Evolutionary conservation across 306 rosid genomes (phyloP), one percentile per base, ranked within the genome.

Genomic region (Acmispon strigosus): DNA sequence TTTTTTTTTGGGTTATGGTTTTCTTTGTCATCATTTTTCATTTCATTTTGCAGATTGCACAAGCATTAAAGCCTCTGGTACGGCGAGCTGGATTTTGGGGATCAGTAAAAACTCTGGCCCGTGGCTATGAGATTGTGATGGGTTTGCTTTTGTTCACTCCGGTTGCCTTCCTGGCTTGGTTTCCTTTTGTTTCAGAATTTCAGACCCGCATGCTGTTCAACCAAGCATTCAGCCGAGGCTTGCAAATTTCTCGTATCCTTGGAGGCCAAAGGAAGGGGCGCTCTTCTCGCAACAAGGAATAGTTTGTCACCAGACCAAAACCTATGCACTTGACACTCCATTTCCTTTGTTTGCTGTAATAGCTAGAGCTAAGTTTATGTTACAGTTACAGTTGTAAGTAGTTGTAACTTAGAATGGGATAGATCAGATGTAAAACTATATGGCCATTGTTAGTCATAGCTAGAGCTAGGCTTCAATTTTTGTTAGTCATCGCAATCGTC

Each of bases 131-230:
- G 85, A 84, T 88, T 22, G 62, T 90, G 0, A 93, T 93, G 92
- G 98, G 97, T 20, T 73, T 93, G 87, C 84, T 93, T 18, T 84
- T 93, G 73, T 93, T 93, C 82, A 87, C 97, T 34, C 98, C 97
- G 0, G 89, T 90, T 54, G 98, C 98, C 16, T 90, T 93, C 83
- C 72, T 93, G 74, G 97, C 98, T 10, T 93, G 98, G 98, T 93
- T 93, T 72, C 98, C 98, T 13, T 93, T 93, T 59, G 98, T 93
- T 48, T 93, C 97, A 0, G 97, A 93, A 76, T 93, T 93, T 73
- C 98, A 93, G 76, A 93, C 98, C 2, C 97, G 96, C n/a, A 88
- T 93, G 97, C 85, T 93, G 71, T 93, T 93, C 83, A 92, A 90
- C 79, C 98, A 93, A 80, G 97, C 98, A 2, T 93, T 90, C 85